Evolutionary conservation across 2,329 filamentous ascomycete species (phyloP).

Genomic region (Aspergillus costaricaensis): DNA sequence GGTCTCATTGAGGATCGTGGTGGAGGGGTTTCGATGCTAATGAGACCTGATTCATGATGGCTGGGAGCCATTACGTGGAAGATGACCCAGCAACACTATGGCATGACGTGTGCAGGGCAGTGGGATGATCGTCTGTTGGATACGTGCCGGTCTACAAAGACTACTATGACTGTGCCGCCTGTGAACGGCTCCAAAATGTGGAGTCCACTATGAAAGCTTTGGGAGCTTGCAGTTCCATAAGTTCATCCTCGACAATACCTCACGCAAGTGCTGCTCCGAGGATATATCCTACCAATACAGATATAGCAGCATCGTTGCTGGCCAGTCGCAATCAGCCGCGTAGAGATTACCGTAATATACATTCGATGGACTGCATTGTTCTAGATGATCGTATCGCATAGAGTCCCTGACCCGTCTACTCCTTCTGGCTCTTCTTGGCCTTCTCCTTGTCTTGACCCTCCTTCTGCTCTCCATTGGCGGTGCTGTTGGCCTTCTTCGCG

Average conservation of each 20-base stretch:
- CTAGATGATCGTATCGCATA: constrained; percentile 32
- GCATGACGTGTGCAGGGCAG: background rate
- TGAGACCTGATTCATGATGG: too few relatives aligned
- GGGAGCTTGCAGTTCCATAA: background rate
- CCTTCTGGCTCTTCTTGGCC: constrained; percentile 50
- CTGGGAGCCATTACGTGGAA: background rate
- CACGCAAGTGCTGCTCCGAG: background rate
- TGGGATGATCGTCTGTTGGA: too few relatives aligned
- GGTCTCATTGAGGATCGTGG: too few relatives aligned
- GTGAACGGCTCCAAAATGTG: background rate
- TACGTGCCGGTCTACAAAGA: too few relatives aligned
- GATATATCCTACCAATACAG: background rate
- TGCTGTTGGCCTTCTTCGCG: constrained; percentile 54
- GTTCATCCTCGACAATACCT: background rate
- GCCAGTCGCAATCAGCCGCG: background rate
- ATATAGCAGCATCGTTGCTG: background rate
- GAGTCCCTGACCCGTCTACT: constrained; percentile 16
- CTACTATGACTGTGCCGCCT: background rate
- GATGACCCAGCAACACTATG: background rate
- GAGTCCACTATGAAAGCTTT: background rate
- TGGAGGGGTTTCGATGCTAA: too few relatives aligned
- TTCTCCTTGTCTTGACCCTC: constrained; percentile 60
- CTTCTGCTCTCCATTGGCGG: constrained; percentile 56
- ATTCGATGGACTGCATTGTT: constrained; percentile 28
- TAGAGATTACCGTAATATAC: constrained; percentile 26